phyloP scores from a whole-genome alignment of 352 stramenopile genomes.

The Globisporangium splendens region DNA sequence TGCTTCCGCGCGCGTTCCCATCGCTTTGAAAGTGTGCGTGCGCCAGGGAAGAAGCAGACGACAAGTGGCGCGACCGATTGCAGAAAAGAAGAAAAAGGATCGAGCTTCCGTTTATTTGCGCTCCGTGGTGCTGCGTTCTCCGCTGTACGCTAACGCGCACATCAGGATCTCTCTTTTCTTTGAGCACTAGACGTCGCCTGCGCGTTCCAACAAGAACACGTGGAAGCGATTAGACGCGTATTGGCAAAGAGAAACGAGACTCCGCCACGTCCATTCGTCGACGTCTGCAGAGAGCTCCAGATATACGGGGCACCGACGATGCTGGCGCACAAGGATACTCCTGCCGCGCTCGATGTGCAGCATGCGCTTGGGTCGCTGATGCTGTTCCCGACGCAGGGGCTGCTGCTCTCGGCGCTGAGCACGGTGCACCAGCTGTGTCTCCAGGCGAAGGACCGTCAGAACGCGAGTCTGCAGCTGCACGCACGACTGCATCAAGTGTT shows the following conservation, averaged over 20 bases:
- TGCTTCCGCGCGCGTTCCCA: neutral
- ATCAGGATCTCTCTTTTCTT: conserved; percentile 4
- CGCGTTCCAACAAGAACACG: too few species aligned
- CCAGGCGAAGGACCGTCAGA: conserved; percentile 38
- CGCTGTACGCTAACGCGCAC: neutral
- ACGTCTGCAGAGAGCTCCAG: neutral
- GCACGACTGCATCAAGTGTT: conserved; percentile 47
- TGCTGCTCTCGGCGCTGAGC: conserved; percentile 35
- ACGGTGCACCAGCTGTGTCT: conserved; percentile 38
- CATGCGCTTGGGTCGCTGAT: neutral
- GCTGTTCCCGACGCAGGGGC: conserved; percentile 27
- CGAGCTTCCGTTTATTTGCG: too few species aligned
- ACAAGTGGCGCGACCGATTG: neutral
- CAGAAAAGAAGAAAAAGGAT: too few species aligned
- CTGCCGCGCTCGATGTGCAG: neutral
- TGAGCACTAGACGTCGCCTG: neutral
- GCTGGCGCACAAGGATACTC: neutral
- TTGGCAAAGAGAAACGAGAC: neutral
- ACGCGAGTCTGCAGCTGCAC: conserved; percentile 40
- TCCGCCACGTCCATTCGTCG: neutral
- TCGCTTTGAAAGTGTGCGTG: too few species aligned
- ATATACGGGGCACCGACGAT: neutral
- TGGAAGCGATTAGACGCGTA: too few species aligned
- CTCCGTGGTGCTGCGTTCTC: too few species aligned
- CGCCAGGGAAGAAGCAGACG: neutral